Percentiles rank a stretch among this genome's conserved stretches.
These are phyloP conservation scores for Chlorella sp. DNA, from an alignment of 139 green algal genomes.

Conservation along the genomic window DNA sequence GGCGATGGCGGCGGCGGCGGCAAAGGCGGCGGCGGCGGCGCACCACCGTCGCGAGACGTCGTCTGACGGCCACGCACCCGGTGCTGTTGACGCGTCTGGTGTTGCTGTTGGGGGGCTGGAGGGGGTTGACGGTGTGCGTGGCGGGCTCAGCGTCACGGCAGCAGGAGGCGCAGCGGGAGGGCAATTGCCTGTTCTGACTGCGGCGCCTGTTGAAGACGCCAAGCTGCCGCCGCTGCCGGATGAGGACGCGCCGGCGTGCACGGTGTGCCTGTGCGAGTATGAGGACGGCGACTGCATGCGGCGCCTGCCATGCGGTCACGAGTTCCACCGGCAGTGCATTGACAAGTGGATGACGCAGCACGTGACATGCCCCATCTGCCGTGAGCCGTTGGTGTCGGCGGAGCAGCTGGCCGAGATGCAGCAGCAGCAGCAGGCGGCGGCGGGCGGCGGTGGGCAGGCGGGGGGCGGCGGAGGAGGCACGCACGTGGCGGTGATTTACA, in stretches of 20 bases:
- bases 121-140: not conserved
- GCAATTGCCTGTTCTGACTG: not conserved
- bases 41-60: not conserved
- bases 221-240: not conserved
- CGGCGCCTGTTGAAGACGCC: not conserved
- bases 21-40: not conserved
- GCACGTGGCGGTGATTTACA: not conserved
- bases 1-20: too few species aligned
- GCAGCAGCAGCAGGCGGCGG: too few species aligned
- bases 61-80: too few species aligned
- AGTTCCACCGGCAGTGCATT: constrained; percentile 55
- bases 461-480: too few species aligned
- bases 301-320: constrained; percentile 55
- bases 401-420: not conserved
- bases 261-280: constrained; percentile 73
- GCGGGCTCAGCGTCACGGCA: too few species aligned
- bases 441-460: too few species aligned
- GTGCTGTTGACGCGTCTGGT: too few species aligned
- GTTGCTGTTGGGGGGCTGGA: not conserved
- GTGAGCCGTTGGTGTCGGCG: not conserved
- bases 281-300: constrained; percentile 52
- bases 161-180: not conserved
- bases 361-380: constrained; percentile 39
- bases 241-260: constrained; percentile 40
- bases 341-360: constrained; percentile 55